phyloP scores from a whole-genome alignment of 257 asterid species.

The Linaria vulgaris region DNA sequence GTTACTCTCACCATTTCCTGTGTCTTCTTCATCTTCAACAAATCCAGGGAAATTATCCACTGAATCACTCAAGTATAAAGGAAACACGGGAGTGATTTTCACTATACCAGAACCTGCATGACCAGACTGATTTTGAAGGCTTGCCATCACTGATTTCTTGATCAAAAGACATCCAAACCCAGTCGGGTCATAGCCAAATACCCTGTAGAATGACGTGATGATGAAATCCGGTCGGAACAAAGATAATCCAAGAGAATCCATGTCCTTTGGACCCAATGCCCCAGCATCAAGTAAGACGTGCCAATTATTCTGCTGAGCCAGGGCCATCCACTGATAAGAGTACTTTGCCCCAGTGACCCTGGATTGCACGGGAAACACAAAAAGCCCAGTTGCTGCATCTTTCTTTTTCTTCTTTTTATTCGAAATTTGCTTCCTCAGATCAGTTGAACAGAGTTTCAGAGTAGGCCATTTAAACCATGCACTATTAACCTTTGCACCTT shows the following conservation, averaged over 20 bases:
- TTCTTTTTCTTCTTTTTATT: slow-evolving; percentile 83
- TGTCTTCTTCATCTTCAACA: slow-evolving; percentile 62
- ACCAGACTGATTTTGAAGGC: slow-evolving; percentile 90
- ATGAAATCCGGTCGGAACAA: slow-evolving; percentile 94
- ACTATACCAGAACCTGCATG: slow-evolving; percentile 97
- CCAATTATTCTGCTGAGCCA: slow-evolving; percentile 99
- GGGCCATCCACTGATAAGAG: slow-evolving; percentile 98
- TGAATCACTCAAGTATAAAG: slow-evolving; percentile 86
- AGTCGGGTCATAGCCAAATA: slow-evolving; percentile 95
- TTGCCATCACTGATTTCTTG: slow-evolving; percentile 89
- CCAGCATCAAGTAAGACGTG: slow-evolving; percentile 99
- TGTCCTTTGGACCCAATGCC: slow-evolving; percentile 94
- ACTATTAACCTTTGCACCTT: slow-evolving; percentile 91
- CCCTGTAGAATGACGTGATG: slow-evolving; percentile 90
- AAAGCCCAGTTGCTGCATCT: slow-evolving; percentile 88
- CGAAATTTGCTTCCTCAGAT: slow-evolving; percentile 84
- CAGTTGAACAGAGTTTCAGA: slow-evolving; percentile 90
- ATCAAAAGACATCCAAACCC: slow-evolving; percentile 98
- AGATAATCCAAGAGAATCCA: slow-evolving; percentile 98
- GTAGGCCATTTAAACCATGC: slow-evolving; percentile 99
- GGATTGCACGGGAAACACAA: slow-evolving; percentile 96
- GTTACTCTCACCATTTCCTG: slow-evolving; percentile 52
- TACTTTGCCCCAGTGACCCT: slow-evolving; percentile 96
- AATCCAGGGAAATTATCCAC: slow-evolving; percentile 86
- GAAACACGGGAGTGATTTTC: slow-evolving; percentile 86